phyloP scores from a whole-genome alignment of 768 basidiomycete species.

The Podaxis sp. region DNA sequence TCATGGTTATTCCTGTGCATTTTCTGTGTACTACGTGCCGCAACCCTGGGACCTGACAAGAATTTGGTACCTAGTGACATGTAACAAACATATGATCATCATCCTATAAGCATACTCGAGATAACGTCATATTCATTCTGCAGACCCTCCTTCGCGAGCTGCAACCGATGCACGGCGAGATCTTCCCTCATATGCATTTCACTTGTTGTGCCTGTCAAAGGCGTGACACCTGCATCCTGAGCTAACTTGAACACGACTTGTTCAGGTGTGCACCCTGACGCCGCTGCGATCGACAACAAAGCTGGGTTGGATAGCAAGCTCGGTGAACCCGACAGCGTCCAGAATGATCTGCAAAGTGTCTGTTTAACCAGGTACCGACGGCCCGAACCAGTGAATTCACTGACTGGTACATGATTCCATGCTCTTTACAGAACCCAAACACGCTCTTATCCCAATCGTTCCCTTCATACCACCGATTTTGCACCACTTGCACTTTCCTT shows the following conservation, averaged over 20 bases:
- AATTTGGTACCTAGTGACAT: background rate
- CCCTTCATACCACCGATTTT: slow-evolving; percentile 82
- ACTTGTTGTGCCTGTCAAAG: slow-evolving; percentile 71
- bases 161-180: slow-evolving; percentile 7
- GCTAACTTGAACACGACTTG: slow-evolving; percentile 69
- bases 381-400: background rate
- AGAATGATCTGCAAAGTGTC: slow-evolving; percentile 63
- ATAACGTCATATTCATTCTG: slow-evolving; percentile 1
- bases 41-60: background rate
- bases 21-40: background rate
- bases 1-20: background rate
- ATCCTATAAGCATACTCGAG: slow-evolving; percentile 1
- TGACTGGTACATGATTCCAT: slow-evolving; percentile 72
- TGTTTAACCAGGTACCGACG: background rate
- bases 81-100: background rate
- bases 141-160: slow-evolving; percentile 7
- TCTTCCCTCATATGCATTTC: slow-evolving; percentile 52
- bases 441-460: slow-evolving; percentile 73
- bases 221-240: slow-evolving; percentile 61
- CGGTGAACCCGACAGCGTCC: slow-evolving; percentile 83
- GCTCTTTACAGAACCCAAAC: slow-evolving; percentile 55
- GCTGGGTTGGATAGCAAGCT: slow-evolving; percentile 47
- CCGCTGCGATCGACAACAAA: slow-evolving; percentile 39
- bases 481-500: slow-evolving; percentile 67
- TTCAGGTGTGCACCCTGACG: slow-evolving; percentile 49